Conservation (phyloP, 2,329 filamentous ascomycete species). For the Escovopsis sp. region DNA sequence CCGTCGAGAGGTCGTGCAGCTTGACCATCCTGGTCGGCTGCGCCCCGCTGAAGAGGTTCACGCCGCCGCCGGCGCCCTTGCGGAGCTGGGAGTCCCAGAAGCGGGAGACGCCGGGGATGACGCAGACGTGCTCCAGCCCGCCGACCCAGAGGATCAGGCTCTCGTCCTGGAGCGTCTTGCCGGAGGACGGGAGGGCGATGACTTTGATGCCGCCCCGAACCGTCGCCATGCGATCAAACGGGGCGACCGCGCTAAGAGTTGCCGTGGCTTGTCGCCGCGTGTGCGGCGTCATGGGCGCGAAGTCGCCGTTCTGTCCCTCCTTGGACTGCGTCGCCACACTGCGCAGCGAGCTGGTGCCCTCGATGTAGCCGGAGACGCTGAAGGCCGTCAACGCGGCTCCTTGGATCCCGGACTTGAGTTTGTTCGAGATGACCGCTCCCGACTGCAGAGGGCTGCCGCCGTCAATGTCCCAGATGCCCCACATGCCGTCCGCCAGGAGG, state of each 20-base stretch:
- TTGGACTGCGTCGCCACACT: slow-evolving; percentile 20
- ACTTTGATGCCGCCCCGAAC: slow-evolving; percentile 40
- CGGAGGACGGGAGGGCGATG: slow-evolving; percentile 26
- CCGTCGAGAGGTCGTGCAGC: slow-evolving; percentile 35
- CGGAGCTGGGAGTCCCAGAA: slow-evolving; percentile 48
- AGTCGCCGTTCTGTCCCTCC: slow-evolving; percentile 30
- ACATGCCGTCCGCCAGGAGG: slow-evolving; percentile 48
- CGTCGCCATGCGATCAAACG: slow-evolving; percentile 35
- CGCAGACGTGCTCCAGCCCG: slow-evolving; percentile 39
- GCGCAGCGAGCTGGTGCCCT: slow-evolving; percentile 43
- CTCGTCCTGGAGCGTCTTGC: slow-evolving; percentile 35
- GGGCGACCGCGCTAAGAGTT: slow-evolving; percentile 23
- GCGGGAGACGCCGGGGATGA: slow-evolving; percentile 38
- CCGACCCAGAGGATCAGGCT: slow-evolving; percentile 43
- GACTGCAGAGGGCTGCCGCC: slow-evolving; percentile 33
- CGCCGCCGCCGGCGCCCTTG: slow-evolving; percentile 32
- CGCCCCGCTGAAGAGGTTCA: slow-evolving; percentile 40
- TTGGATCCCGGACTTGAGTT: slow-evolving; percentile 35
- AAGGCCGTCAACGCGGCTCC: slow-evolving; percentile 46
- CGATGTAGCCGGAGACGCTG: slow-evolving; percentile 42
- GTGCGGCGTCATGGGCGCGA: slow-evolving; percentile 51
- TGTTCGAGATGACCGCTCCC: slow-evolving; percentile 31
- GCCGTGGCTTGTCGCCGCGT: slow-evolving; percentile 39
- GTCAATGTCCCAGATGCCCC: slow-evolving; percentile 55
- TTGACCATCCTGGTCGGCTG: slow-evolving; percentile 42